Percentiles rank a stretch among this genome's conserved stretches.
Conservation (phyloP, 345 rosid genomes). For the Lepidium didymum region DNA sequence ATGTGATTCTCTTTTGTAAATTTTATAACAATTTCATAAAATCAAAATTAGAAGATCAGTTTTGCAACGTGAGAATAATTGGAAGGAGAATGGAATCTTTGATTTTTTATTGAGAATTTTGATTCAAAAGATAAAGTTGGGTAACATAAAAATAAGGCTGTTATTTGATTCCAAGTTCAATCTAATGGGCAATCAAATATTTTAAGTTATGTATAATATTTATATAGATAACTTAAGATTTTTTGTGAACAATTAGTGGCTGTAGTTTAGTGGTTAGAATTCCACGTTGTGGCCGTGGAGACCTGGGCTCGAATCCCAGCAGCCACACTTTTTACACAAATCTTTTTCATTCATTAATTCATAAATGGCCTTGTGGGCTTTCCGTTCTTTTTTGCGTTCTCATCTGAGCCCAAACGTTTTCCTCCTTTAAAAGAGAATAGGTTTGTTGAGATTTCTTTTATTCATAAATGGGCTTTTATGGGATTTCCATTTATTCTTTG, state of each 20-base stretch:
- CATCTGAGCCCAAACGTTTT: too few relatives aligned
- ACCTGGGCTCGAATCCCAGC: constrained; percentile 90
- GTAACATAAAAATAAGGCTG: neutral
- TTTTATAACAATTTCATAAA: neutral
- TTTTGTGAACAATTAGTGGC: too few relatives aligned
- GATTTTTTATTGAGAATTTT: neutral
- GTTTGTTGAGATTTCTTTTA: too few relatives aligned
- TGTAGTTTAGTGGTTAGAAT: constrained; percentile 85
- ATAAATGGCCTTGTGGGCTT: neutral
- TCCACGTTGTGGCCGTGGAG: constrained; percentile 87
- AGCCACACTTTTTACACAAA: constrained; percentile 36
- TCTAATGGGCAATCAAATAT: neutral
- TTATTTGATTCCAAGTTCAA: constrained; percentile 18
- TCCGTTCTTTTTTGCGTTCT: too few relatives aligned
- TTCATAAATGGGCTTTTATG: too few relatives aligned
- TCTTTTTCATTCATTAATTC: too few relatives aligned
- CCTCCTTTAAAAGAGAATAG: too few relatives aligned
- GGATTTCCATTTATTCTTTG: too few relatives aligned
- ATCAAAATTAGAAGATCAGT: constrained; percentile 2
- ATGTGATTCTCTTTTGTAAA: constrained; percentile 19
- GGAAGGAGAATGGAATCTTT: constrained; percentile 1
- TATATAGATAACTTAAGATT: neutral
- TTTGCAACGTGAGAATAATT: constrained; percentile 15
- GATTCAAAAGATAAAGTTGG: neutral
- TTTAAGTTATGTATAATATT: neutral